Evolutionary conservation across 148 eudicot species (phyloP), one percentile per base, ranked within the genome.

Genomic region (Cornus suecica): DNA sequence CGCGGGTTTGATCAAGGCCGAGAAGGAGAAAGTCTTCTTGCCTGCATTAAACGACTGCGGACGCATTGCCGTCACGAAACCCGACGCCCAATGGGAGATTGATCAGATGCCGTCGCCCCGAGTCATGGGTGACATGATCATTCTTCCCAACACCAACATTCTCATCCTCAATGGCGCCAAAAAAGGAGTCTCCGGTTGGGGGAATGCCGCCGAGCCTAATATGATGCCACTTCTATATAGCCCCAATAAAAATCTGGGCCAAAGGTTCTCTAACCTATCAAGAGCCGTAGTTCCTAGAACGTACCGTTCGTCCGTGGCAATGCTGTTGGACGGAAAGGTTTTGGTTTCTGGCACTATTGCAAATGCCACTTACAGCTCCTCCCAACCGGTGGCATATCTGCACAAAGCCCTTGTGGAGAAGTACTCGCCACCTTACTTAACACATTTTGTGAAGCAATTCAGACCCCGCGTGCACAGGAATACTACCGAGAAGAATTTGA

Each of bases 341-440:
- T 74, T 94, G 0, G 97, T 94, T 1, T 96, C 97, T 0, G 98
- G 98, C 3, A 90, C 94, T 31, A 94, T 88, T 84, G 71, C 93
- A 8, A 82, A 94, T 70, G 72, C 79, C 0, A 56, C 5, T 0
- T 94, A 94, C 76, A 45, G n/a, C 7, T 69, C 70, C 73, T 15
- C 25, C 51, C 23, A 70, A 0, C 0, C 2, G 1, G 86, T 71
- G 16, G 79, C 69, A 20, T 88, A 65, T 71, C 88, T 88, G 2
- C 92, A 94, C 0, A 96, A 92, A 29, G 70, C 92, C 20, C 82
- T 92, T 0, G 87, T 94, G 2, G 97, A 94, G 86, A 89, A 84
- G 20, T 92, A 90, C 81, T 58, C 76, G 10, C 99, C 99, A 0
- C 96, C 92, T 27, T 92, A 94, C 81, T 60, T 92, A 71, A 91